Base-by-base conservation (phyloP, 495 filamentous ascomycete genomes). In the Chaetomium fimeti region DNA sequence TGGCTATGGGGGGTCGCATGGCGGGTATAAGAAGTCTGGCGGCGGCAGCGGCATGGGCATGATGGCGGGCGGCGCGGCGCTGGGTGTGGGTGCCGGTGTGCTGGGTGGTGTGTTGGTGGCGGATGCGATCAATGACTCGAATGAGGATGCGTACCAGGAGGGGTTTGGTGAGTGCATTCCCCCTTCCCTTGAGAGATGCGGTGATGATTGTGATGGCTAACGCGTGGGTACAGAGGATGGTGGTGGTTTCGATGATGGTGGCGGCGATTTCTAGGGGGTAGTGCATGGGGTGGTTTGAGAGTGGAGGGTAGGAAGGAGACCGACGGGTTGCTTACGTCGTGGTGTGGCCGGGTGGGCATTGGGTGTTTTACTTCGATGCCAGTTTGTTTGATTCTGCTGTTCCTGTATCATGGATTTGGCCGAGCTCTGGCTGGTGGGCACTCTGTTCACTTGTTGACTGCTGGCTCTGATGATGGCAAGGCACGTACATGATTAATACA, bases 71-170 rank as follows among this genome's bases (percentile, higher is more conserved):
- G 89, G 84, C 28, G 89, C 88, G 11, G 91, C 90, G 20, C 75
- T 93, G 64, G 91, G 91, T 73, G 70, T 91, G 11, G 91, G 90
- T 53, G 91, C 87, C 61, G 91, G 91, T 60, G 65, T 95, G 69
- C 47, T 93, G 3, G 91, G 90, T 64, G 91, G 90, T 13, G 77
- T 80, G 66, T 54, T 93, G 71, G 70, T 95, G 47, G 88, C 81
- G 4, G 82, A 89, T 69, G 87, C 85, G 12, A 77, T 91, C 52
- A 72, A 86, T 51, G 87, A 88, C 63, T 68, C 82, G 56, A 67
- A 88, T 65, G 76, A 87, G 59, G 75, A 83, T 27, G 79, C 77
- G 51, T 84, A 85, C 68, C 36, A 75, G 24, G 71, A 83, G 18
- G 80, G 79, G 20, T 81, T 74, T 67, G 53, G 72, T 74, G 61